phyloP scores from a whole-genome alignment of 1,284 basidiomycete genomes.

The Wolfiporia cocos region DNA sequence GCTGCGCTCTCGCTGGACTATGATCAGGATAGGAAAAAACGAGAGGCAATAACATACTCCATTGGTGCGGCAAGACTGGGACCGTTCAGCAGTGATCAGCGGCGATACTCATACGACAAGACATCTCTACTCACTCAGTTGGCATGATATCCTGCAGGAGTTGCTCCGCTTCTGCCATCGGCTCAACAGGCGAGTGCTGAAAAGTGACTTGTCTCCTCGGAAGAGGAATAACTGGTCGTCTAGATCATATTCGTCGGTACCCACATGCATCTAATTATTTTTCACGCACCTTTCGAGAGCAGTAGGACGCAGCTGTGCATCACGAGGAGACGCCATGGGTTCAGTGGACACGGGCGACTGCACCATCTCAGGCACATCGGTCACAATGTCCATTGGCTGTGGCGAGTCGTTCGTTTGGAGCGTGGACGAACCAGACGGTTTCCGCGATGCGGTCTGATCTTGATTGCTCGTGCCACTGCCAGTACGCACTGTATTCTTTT shows the following conservation, averaged over 20 bases:
- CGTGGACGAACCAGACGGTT: no score
- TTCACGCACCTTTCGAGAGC: no score
- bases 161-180: constrained; percentile 21
- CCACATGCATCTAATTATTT: no score
- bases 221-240: constrained; percentile 8
- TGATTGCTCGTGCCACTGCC: constrained; percentile 5
- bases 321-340: not conserved
- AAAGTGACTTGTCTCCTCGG: constrained; percentile 9
- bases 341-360: constrained; percentile 7
- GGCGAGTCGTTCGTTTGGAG: no score
- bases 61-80: constrained; percentile 31
- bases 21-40: not conserved
- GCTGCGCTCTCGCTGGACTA: not conserved
- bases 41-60: constrained; percentile 12
- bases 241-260: no score
- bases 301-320: no score
- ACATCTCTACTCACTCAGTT: constrained; percentile 25
- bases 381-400: not conserved
- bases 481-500: constrained; percentile 12
- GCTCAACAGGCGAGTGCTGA: not conserved
- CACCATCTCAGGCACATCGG: not conserved
- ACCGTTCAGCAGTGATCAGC: constrained; percentile 1
- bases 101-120: not conserved
- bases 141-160: constrained; percentile 37
- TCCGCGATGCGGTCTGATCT: no score